Evolutionary conservation across 179 eudicot species (phyloP).

Genomic region (Camellia oleifera): DNA sequence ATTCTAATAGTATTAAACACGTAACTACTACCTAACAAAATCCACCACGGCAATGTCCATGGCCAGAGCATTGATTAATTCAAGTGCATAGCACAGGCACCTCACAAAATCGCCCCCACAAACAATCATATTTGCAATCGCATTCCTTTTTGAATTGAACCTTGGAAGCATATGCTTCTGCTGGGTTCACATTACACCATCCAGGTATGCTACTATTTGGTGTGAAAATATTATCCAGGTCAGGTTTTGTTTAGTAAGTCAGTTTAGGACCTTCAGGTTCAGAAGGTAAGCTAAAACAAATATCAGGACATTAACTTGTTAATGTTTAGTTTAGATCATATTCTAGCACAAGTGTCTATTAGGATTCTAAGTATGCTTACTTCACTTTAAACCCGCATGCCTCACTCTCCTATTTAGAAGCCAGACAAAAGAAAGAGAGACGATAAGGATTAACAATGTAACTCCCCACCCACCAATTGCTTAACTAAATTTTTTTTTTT

Average conservation of each 20-base stretch:
- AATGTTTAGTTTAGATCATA: neutral
- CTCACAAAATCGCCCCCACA: constrained; percentile 70
- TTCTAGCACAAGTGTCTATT: neutral
- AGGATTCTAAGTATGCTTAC: constrained; percentile 39
- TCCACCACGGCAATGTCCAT: constrained; percentile 89
- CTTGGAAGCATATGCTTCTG: constrained; percentile 58
- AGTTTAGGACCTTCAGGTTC: constrained; percentile 45
- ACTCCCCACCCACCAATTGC: no score
- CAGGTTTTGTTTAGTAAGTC: constrained; percentile 69
- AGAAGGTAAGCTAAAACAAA: constrained; percentile 45
- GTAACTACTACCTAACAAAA: constrained; percentile 65
- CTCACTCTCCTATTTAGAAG: constrained; percentile 59
- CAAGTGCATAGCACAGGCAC: constrained; percentile 59
- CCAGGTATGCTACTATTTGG: constrained; percentile 62
- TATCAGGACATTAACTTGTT: neutral
- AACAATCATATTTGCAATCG: constrained; percentile 82
- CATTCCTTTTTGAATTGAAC: constrained; percentile 69
- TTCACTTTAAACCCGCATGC: constrained; percentile 72
- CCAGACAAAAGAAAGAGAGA: neutral
- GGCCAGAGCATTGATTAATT: constrained; percentile 89
- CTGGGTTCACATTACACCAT: constrained; percentile 94
- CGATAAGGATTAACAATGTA: no score
- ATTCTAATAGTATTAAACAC: neutral
- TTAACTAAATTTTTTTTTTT: no score
- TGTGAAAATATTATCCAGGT: constrained; percentile 54